Evolutionary conservation across 345 rosid species (phyloP).

Genomic region (Hibiscus tridactylites): DNA sequence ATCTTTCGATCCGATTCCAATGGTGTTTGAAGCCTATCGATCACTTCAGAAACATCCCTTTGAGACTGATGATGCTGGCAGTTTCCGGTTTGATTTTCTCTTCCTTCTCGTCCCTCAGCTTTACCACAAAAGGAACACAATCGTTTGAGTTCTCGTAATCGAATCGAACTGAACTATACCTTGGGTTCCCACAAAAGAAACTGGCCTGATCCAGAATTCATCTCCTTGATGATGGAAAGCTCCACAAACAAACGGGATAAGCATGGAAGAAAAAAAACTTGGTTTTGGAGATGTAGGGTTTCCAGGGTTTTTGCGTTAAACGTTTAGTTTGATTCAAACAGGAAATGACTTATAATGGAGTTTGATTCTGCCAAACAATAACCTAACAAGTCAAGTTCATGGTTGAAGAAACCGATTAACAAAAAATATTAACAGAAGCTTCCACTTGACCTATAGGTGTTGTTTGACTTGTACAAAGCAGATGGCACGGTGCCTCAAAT

Average conservation of each 20-base stretch:
- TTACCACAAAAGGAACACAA: conserved; percentile 37
- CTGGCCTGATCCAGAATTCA: conserved; percentile 12
- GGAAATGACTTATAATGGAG: not conserved
- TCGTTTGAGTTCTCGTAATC: conserved; percentile 23
- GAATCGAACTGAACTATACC: conserved; percentile 45
- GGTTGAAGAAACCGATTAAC: not conserved
- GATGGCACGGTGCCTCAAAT: not conserved
- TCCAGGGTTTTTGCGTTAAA: not conserved
- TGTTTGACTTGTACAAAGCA: not conserved
- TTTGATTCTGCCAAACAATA: not conserved
- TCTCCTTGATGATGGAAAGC: conserved; percentile 13
- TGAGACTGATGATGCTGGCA: not conserved
- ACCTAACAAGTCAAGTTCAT: no score
- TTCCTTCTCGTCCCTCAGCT: conserved; percentile 23
- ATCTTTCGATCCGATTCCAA: conserved; percentile 4
- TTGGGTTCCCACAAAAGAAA: conserved; percentile 24
- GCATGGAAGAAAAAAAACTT: conserved; percentile 10
- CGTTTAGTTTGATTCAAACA: not conserved
- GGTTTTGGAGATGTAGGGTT: not conserved
- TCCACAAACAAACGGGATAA: conserved; percentile 31
- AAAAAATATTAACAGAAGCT: not conserved
- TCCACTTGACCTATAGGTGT: not conserved
- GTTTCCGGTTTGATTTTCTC: not conserved
- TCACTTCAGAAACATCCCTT: not conserved
- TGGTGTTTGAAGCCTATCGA: not conserved